Conservation (phyloP, 768 basidiomycete genomes). For the Multifurca ochricompacta region DNA sequence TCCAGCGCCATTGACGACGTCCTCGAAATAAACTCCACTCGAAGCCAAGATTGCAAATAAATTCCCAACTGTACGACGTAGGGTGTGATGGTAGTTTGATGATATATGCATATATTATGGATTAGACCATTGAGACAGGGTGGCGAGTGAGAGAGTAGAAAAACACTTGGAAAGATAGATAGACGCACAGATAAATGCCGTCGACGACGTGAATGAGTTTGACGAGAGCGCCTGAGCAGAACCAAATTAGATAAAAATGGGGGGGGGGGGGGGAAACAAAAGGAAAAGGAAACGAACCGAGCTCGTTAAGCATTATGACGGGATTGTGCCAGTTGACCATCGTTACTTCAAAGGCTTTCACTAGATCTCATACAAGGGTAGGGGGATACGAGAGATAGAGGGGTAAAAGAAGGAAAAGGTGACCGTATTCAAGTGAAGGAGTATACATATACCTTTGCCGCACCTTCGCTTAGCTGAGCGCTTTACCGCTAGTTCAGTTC, state of each 20-base stretch:
- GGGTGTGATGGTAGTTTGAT: too few relatives aligned
- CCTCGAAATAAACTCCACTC: conserved; percentile 11
- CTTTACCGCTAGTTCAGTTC: too few relatives aligned
- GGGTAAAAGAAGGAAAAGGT: not conserved
- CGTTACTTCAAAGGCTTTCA: not conserved
- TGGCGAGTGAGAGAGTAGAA: not conserved
- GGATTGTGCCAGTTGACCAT: conserved; percentile 21
- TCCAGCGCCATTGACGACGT: conserved; percentile 19
- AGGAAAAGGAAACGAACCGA: not conserved
- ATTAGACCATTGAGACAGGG: too few relatives aligned
- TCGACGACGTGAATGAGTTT: conserved; percentile 18
- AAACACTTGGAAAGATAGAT: not conserved
- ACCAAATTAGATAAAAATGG: too few relatives aligned
- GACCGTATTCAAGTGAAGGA: too few relatives aligned
- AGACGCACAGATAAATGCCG: conserved; percentile 18
- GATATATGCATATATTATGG: too few relatives aligned
- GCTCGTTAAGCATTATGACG: not conserved
- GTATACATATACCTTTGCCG: not conserved
- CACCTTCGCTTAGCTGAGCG: not conserved
- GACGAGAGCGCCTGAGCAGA: conserved; percentile 4
- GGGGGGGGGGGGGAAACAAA: not conserved
- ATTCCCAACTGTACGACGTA: conserved; percentile 23
- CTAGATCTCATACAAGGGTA: not conserved
- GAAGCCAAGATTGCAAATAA: conserved; percentile 13
- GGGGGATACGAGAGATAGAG: not conserved